A percentile compares a stretch with the other conserved stretches of the same genome.
These are phyloP conservation scores for Komagataella pastoris DNA, from an alignment of 805 yeast species.

Conservation along the genomic window DNA sequence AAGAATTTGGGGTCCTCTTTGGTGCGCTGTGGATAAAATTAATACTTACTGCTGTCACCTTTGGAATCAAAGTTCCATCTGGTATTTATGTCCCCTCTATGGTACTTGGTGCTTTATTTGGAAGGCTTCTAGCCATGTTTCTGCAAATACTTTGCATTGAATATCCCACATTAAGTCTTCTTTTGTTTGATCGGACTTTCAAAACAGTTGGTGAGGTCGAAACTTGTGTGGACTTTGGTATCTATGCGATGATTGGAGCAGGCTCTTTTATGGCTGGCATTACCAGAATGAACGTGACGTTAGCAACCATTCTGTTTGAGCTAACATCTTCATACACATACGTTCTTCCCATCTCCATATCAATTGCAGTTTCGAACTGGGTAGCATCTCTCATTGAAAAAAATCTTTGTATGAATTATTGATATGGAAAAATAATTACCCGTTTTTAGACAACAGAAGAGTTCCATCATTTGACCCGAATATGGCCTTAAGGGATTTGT, in stretches of 20 bases:
- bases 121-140: slow-evolving; percentile 31
- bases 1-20: slow-evolving; percentile 19
- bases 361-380: slow-evolving; percentile 47
- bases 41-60: slow-evolving; percentile 34
- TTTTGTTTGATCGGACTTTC: not conserved
- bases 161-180: slow-evolving; percentile 8
- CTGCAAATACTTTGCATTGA: slow-evolving; percentile 23
- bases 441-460: slow-evolving; percentile 33
- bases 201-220: slow-evolving; percentile 7
- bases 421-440: slow-evolving; percentile 33
- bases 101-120: slow-evolving; percentile 51
- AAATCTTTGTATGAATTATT: slow-evolving; percentile 35
- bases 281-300: slow-evolving; percentile 39
- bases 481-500: slow-evolving; percentile 24
- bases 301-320: slow-evolving; percentile 38
- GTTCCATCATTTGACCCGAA: slow-evolving; percentile 20
- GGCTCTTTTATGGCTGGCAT: slow-evolving; percentile 48
- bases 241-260: slow-evolving; percentile 40
- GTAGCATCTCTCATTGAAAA: slow-evolving; percentile 36
- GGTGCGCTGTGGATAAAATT: slow-evolving; percentile 31
- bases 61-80: slow-evolving; percentile 45
- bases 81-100: slow-evolving; percentile 54
- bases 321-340: slow-evolving; percentile 42
- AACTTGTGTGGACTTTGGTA: slow-evolving; percentile 31
- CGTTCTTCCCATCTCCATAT: slow-evolving; percentile 41